Conservation (phyloP, 495 filamentous ascomycete genomes). For the Haplographium delicatum region DNA sequence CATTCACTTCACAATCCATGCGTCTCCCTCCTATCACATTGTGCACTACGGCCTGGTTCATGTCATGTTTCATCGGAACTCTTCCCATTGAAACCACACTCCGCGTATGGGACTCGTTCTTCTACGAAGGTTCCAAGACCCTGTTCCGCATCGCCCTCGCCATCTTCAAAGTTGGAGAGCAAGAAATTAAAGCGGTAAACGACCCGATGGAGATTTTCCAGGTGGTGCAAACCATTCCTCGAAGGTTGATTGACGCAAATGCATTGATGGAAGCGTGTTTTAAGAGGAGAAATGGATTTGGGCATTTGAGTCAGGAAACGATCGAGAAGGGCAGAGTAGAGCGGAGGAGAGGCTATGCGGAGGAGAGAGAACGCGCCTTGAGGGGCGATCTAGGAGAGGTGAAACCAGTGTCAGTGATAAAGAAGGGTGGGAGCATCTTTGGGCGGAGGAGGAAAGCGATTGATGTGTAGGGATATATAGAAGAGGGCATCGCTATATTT, state of each 20-base stretch:
- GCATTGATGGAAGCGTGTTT: constrained; percentile 75
- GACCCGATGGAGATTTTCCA: constrained; percentile 97
- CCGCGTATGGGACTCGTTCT: constrained; percentile 92
- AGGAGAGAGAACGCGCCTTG: constrained; percentile 28
- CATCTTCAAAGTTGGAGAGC: constrained; percentile 87
- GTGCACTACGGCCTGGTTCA: constrained; percentile 96
- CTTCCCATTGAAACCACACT: constrained; percentile 86
- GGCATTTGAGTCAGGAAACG: constrained; percentile 64
- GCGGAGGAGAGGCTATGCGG: constrained; percentile 43
- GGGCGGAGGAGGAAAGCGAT: constrained; percentile 8
- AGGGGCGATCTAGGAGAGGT: not conserved
- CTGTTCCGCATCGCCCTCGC: constrained; percentile 91
- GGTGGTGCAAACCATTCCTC: constrained; percentile 85
- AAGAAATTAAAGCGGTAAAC: constrained; percentile 68
- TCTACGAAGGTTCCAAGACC: constrained; percentile 91
- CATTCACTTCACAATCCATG: constrained; percentile 23
- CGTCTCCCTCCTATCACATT: constrained; percentile 86
- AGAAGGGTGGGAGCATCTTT: constrained; percentile 12
- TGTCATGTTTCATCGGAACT: constrained; percentile 92
- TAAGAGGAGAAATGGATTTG: constrained; percentile 72
- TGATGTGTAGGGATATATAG: not conserved
- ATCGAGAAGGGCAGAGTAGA: constrained; percentile 59
- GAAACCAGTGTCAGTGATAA: not conserved
- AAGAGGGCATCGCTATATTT: too few species aligned
- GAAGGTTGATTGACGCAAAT: constrained; percentile 75